These are phyloP conservation scores for Cenchrus purpureus DNA, from an alignment of 176 grass and related monocot species.

Conservation along the genomic window DNA sequence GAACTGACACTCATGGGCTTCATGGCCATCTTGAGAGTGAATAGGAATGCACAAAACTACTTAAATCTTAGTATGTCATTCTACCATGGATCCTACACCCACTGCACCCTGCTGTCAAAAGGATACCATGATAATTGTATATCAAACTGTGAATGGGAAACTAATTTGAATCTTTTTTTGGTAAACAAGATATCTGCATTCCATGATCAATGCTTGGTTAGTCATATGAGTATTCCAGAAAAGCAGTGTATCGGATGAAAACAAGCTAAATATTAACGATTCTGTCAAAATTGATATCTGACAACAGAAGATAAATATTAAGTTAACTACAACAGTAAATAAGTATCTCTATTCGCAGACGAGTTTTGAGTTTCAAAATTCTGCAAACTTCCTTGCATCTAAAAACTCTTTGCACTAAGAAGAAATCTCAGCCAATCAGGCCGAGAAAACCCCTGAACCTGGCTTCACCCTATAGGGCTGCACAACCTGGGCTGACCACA, in stretches of 20 bases:
- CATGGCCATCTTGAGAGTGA: neutral
- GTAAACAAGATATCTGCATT: neutral
- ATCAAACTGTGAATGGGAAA: neutral
- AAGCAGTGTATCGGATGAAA: neutral
- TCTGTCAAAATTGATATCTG: neutral
- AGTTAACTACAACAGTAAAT: neutral
- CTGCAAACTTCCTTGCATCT: neutral
- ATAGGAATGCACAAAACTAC: neutral
- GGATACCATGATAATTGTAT: neutral
- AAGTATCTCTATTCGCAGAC: neutral
- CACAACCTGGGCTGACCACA: too few species aligned
- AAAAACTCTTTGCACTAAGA: neutral
- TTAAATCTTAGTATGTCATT: neutral
- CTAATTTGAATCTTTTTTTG: conserved; percentile 10
- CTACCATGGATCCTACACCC: conserved; percentile 12
- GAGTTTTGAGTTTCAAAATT: neutral
- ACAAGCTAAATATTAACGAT: neutral
- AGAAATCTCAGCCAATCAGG: too few species aligned
- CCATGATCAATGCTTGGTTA: conserved; percentile 8
- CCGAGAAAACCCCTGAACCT: too few species aligned
- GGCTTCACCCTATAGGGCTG: too few species aligned
- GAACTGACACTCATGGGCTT: neutral
- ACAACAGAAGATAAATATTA: neutral
- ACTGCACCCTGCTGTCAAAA: neutral
- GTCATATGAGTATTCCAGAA: neutral